Conservation (phyloP, 2,329 filamentous ascomycete species). For the Hymenoscyphus infarciens region DNA sequence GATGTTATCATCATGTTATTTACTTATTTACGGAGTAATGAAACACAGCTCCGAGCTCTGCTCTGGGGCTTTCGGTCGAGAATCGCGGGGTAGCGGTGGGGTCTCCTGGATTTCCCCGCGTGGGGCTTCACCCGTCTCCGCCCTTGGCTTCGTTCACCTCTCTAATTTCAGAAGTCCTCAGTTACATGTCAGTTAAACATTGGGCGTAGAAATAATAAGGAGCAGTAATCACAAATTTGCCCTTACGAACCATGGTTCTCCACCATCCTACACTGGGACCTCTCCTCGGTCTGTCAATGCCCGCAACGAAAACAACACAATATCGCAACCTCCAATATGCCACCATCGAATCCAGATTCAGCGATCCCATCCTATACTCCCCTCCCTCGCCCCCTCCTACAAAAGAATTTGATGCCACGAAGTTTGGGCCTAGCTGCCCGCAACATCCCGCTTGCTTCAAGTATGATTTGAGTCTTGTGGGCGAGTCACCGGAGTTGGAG, state of each 20-base stretch:
- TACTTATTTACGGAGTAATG: too few relatives aligned
- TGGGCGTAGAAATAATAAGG: too few relatives aligned
- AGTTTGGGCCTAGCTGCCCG: conserved; percentile 38
- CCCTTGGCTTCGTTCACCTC: too few relatives aligned
- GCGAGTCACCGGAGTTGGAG: conserved; percentile 14
- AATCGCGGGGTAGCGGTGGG: too few relatives aligned
- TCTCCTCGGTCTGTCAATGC: conserved; percentile 15
- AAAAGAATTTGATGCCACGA: conserved; percentile 34
- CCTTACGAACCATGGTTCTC: not conserved
- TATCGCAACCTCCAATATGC: conserved; percentile 39
- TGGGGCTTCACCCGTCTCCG: too few relatives aligned
- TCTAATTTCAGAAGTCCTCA: too few relatives aligned
- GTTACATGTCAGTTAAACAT: too few relatives aligned
- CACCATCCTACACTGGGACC: conserved; percentile 15
- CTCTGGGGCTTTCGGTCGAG: too few relatives aligned
- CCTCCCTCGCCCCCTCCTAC: not conserved
- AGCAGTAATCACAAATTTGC: not conserved
- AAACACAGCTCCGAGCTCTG: too few relatives aligned
- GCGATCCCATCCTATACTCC: conserved; percentile 29
- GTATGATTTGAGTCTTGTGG: conserved; percentile 21
- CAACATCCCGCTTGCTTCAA: conserved; percentile 26
- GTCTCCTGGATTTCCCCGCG: too few relatives aligned
- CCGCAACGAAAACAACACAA: conserved; percentile 25
- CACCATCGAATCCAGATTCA: conserved; percentile 34
- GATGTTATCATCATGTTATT: too few relatives aligned